A percentile compares a stretch with the other conserved stretches of the same genome.
phyloP scores from a whole-genome alignment of 1,284 basidiomycete genomes.

The Tilletiopsis washingtonensis region DNA sequence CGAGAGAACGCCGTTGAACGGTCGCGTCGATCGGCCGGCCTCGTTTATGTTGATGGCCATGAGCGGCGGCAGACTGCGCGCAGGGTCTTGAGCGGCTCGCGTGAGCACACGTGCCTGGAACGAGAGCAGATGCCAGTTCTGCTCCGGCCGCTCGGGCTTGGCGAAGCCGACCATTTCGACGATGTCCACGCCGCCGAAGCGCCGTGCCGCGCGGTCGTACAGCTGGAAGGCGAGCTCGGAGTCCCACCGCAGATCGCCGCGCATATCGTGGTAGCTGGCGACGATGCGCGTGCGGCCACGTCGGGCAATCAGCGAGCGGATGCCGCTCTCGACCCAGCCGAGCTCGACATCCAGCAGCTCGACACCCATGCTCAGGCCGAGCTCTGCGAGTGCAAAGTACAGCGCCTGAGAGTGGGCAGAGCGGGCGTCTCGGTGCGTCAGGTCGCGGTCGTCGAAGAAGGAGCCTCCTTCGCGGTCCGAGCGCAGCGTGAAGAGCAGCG shows the following conservation, averaged over 20 bases:
- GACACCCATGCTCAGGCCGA: slow-evolving; percentile 7
- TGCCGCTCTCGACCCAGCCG: slow-evolving; percentile 4
- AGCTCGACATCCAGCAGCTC: slow-evolving; percentile 13
- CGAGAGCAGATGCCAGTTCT: slow-evolving; percentile 8
- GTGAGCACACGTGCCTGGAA: slow-evolving; percentile 6
- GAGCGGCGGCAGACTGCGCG: slow-evolving; percentile 6
- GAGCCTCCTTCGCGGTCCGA: slow-evolving; percentile 10
- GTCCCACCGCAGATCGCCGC: slow-evolving; percentile 10
- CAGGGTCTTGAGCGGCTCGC: slow-evolving; percentile 3
- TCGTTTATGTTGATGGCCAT: slow-evolving; percentile 16
- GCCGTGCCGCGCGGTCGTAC: slow-evolving; percentile 9
- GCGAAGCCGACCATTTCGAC: slow-evolving; percentile 9
- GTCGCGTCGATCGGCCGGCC: slow-evolving; percentile 6
- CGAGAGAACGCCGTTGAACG: slow-evolving; percentile 10
- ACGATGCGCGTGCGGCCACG: slow-evolving; percentile 7
- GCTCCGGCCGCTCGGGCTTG: background rate
- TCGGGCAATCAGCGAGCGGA: background rate
- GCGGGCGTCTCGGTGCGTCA: background rate
- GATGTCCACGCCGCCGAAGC: slow-evolving; percentile 8
- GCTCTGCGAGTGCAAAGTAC: slow-evolving; percentile 7
- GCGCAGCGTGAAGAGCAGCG: slow-evolving; percentile 10
- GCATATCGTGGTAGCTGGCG: slow-evolving; percentile 10
- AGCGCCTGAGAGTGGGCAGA: slow-evolving; percentile 9
- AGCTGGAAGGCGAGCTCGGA: slow-evolving; percentile 1
- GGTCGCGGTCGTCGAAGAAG: slow-evolving; percentile 11